Percentiles rank a stretch among this genome's conserved stretches.
Conservation (phyloP, 768 basidiomycete species). For the Tubosaeta sp. region DNA sequence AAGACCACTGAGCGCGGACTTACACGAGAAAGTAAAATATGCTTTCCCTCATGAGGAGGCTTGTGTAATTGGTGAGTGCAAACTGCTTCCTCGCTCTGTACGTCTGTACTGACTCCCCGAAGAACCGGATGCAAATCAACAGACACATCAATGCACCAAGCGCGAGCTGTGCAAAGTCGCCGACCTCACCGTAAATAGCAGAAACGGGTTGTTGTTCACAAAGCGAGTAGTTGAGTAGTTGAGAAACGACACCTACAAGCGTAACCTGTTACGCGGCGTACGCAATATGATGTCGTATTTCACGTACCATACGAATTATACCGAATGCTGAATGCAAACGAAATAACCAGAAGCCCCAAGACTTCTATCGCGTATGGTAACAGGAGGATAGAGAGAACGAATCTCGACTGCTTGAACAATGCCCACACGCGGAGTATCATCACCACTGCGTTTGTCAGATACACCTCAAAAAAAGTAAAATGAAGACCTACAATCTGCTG, state of each 20-base stretch:
- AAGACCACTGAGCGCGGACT: not conserved
- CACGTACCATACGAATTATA: not conserved
- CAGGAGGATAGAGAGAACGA: not conserved
- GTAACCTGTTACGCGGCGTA: not conserved
- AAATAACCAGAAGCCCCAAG: not conserved
- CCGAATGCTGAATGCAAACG: not conserved
- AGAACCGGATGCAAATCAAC: not conserved
- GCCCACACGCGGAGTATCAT: constrained; percentile 1
- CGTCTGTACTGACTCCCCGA: not conserved
- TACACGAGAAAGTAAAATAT: not conserved
- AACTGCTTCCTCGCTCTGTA: not conserved
- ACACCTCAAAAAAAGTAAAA: too few species aligned
- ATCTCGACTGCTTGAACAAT: not conserved
- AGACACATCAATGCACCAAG: not conserved
- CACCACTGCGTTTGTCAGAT: not conserved
- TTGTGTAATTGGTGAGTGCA: not conserved
- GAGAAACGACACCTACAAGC: not conserved
- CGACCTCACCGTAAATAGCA: not conserved
- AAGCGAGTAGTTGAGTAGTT: not conserved
- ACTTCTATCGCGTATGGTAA: not conserved
- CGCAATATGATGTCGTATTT: not conserved
- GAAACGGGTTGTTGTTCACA: not conserved
- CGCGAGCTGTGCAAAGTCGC: not conserved
- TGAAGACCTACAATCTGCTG: too few species aligned
- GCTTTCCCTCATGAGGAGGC: not conserved